phyloP scores from a whole-genome alignment of 2,329 filamentous ascomycete genomes.

The Simplicillium aogashimaense region DNA sequence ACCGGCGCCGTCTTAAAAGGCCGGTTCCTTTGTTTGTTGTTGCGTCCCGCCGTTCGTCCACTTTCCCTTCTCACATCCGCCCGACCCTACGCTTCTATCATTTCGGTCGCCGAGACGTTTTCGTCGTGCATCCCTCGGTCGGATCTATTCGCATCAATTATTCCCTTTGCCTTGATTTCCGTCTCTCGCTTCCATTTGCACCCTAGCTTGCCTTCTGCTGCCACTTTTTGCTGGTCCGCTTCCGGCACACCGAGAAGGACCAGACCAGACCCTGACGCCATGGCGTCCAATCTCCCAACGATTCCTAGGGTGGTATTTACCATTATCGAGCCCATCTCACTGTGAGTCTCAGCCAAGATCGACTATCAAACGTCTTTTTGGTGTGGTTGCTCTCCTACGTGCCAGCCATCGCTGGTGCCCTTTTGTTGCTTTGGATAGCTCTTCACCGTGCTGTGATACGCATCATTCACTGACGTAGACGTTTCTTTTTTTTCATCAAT shows the following conservation, averaged over 20 bases:
- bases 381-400: no score
- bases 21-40: no score
- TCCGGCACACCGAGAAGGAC: no score
- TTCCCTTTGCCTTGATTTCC: no score
- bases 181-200: neutral
- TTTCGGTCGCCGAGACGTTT: no score
- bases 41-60: no score
- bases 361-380: neutral
- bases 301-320: slow-evolving; percentile 59
- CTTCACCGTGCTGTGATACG: neutral
- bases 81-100: no score
- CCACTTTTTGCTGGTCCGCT: neutral
- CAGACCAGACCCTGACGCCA: slow-evolving; percentile 16
- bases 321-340: slow-evolving; percentile 56
- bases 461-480: neutral
- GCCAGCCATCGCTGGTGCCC: no score
- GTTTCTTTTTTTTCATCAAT: neutral
- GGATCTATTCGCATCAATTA: no score
- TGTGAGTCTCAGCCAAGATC: slow-evolving; percentile 34
- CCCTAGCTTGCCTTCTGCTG: neutral
- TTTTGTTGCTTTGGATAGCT: neutral
- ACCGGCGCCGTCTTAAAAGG: no score
- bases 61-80: no score
- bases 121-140: no score
- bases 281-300: slow-evolving; percentile 52